Evolutionary conservation across 2,329 filamentous ascomycete genomes (phyloP).

Genomic region (Fusarium agapanthi): DNA sequence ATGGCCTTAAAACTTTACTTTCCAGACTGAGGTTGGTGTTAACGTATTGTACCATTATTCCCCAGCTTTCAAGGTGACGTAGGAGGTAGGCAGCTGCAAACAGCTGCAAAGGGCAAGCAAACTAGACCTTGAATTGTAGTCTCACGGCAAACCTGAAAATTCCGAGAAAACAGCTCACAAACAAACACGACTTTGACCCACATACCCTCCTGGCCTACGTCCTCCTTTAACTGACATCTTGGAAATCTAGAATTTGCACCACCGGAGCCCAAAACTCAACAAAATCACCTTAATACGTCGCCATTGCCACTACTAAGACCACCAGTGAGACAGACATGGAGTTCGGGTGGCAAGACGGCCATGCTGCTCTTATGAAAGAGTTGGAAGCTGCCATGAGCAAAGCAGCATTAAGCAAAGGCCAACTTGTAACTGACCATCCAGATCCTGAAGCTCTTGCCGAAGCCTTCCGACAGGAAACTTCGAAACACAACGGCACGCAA

Average conservation of each 20-base stretch:
- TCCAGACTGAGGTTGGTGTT: no score
- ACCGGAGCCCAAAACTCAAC: not conserved
- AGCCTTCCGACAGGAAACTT: not conserved
- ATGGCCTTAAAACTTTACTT: fast-evolving
- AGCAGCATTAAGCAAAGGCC: not conserved
- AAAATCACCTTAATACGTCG: not conserved
- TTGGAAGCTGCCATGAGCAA: not conserved
- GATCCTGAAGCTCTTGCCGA: not conserved
- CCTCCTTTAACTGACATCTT: not conserved
- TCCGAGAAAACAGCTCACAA: not conserved
- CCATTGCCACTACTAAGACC: not conserved
- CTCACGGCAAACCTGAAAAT: not conserved
- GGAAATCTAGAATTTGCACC: not conserved
- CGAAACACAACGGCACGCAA: not conserved
- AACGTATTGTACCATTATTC: not conserved
- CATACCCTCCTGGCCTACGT: not conserved
- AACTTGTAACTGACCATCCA: conserved; percentile 11
- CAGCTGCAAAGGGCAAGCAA: not conserved
- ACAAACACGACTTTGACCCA: not conserved
- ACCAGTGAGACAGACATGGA: not conserved
- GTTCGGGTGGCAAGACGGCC: not conserved
- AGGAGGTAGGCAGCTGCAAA: not conserved
- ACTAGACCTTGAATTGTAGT: not conserved
- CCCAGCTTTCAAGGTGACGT: no score
- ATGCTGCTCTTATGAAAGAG: not conserved